Evolutionary conservation across 805 yeast genomes (phyloP).

Genomic region (Wickerhamomyces subpelliculosus): DNA sequence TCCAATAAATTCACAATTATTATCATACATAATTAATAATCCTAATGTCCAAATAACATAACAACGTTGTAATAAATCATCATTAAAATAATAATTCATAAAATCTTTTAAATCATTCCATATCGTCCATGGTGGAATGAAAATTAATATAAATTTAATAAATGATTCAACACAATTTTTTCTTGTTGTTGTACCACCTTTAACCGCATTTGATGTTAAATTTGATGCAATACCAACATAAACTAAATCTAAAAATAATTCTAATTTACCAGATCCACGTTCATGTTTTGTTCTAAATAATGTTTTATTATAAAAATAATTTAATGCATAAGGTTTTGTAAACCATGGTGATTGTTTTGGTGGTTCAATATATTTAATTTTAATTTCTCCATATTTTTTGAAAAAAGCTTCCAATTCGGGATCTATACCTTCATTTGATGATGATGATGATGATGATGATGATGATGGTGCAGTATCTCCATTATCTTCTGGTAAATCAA

Average conservation of each 20-base stretch:
- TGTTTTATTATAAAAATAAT: conserved; percentile 51
- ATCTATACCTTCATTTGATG: background rate
- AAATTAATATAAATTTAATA: conserved; percentile 41
- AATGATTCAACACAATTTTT: conserved; percentile 29
- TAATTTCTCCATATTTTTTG: conserved; percentile 40
- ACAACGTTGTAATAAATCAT: conserved; percentile 47
- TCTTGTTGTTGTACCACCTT: conserved; percentile 37
- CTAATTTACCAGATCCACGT: conserved; percentile 43
- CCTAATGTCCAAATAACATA: conserved; percentile 47
- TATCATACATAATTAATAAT: conserved; percentile 44
- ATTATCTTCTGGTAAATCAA: too few species aligned
- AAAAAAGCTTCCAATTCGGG: conserved; percentile 30
- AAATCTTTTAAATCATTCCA: conserved; percentile 62
- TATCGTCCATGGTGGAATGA: conserved; percentile 53
- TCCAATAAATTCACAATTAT: conserved; percentile 35
- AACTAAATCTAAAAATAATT: conserved; percentile 54
- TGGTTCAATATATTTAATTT: conserved; percentile 38
- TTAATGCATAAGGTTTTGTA: conserved; percentile 50
- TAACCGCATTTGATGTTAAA: conserved; percentile 46
- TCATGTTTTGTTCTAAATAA: conserved; percentile 50
- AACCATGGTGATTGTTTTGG: conserved; percentile 30
- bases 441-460: background rate
- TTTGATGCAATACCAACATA: conserved; percentile 61
- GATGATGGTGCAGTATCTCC: background rate
- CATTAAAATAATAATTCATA: conserved; percentile 56